A percentile compares a stretch with the other conserved stretches of the same genome.
phyloP scores from a whole-genome alignment of 2,329 filamentous ascomycete genomes.

The Cyphellophora europaea region DNA sequence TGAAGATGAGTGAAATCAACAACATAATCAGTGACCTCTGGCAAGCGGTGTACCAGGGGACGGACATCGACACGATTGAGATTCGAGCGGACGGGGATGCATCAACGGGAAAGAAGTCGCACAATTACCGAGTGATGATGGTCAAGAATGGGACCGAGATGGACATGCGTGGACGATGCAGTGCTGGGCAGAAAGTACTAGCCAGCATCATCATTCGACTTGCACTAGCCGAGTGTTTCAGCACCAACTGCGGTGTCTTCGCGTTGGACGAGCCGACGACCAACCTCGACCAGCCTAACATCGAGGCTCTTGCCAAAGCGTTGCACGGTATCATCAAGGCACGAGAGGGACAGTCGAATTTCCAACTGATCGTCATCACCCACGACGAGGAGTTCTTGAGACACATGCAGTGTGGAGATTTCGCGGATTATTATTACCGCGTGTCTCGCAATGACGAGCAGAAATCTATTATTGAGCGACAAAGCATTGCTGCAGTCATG shows the following conservation, averaged over 20 bases:
- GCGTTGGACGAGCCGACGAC: constrained; percentile 96
- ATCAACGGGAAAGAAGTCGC: constrained; percentile 59
- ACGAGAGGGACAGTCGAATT: constrained; percentile 79
- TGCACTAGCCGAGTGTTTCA: constrained; percentile 92
- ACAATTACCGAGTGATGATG: constrained; percentile 98
- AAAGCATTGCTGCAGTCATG: constrained; percentile 41
- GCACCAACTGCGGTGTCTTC: constrained; percentile 89
- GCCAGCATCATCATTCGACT: constrained; percentile 96
- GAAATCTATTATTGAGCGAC: constrained; percentile 74
- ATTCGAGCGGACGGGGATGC: constrained; percentile 83
- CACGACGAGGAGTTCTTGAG: constrained; percentile 95
- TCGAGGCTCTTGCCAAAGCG: constrained; percentile 74
- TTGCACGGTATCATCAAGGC: constrained; percentile 79
- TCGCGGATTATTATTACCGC: constrained; percentile 83
- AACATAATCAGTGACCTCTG: constrained; percentile 91
- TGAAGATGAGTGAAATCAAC: constrained; percentile 99
- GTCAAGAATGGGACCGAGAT: constrained; percentile 94
- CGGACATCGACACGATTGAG: constrained; percentile 91
- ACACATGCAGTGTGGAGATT: constrained; percentile 89
- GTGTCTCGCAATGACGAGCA: constrained; percentile 75
- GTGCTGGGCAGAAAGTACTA: constrained; percentile 90
- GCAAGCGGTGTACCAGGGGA: constrained; percentile 93
- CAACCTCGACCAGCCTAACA: constrained; percentile 92
- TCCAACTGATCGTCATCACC: constrained; percentile 97
- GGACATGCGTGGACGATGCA: constrained; percentile 98